Evolutionary conservation across 768 basidiomycete genomes (phyloP).

Genomic region (Trametes cinnabarina): DNA sequence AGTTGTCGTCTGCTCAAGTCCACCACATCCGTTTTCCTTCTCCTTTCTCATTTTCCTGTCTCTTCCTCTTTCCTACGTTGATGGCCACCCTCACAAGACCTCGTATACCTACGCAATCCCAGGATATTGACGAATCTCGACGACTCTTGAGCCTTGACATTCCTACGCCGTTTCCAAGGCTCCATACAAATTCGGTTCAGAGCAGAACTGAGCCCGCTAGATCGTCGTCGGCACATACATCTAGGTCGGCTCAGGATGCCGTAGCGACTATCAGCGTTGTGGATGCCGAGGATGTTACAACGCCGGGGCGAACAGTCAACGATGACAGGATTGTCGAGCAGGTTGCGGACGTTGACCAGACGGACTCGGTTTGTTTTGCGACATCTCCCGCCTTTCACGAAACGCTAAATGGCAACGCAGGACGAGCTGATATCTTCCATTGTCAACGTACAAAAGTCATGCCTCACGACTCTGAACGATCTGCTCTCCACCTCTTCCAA

Average conservation of each 20-base stretch:
- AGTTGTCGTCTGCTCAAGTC: too few relatives aligned
- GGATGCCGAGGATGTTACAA: neutral
- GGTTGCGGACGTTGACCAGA: neutral
- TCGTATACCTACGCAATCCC: neutral
- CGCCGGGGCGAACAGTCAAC: neutral
- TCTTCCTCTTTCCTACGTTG: neutral
- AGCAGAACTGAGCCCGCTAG: slow-evolving; percentile 5
- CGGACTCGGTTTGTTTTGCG: neutral
- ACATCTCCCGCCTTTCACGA: neutral
- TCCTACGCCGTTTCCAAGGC: slow-evolving; percentile 20
- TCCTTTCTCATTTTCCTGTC: neutral
- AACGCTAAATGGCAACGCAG: slow-evolving; percentile 28
- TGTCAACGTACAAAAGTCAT: slow-evolving; percentile 67
- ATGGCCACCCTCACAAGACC: slow-evolving; percentile 21
- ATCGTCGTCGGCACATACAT: too few relatives aligned
- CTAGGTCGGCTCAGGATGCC: too few relatives aligned
- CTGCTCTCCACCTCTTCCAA: slow-evolving; percentile 52
- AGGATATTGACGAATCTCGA: neutral
- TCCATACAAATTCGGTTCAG: neutral
- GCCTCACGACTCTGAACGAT: slow-evolving; percentile 69
- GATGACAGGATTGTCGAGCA: neutral
- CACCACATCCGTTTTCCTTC: neutral
- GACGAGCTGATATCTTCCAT: slow-evolving; percentile 72
- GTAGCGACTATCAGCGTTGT: too few relatives aligned
- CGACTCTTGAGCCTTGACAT: slow-evolving; percentile 9